A percentile compares a stretch with the other conserved stretches of the same genome.
Evolutionary conservation across 2,329 filamentous ascomycete genomes (phyloP).

Genomic region (Sporothrix pseudoabietina): DNA sequence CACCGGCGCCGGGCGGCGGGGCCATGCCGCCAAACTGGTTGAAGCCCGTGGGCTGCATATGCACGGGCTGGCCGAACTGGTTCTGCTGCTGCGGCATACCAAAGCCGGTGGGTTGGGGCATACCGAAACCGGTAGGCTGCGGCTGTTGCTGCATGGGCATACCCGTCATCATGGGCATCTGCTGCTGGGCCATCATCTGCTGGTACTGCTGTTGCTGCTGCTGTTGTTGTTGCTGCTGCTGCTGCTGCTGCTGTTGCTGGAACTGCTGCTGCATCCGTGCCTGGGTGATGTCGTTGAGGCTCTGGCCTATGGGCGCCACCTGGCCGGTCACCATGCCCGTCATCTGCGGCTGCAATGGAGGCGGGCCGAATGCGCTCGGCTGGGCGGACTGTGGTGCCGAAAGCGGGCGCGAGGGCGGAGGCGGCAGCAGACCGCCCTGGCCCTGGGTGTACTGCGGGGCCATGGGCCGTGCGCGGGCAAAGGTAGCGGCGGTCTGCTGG

Average conservation of each 20-base stretch:
- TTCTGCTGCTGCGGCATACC: constrained; percentile 40
- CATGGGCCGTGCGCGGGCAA: constrained; percentile 67
- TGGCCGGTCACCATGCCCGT: constrained; percentile 66
- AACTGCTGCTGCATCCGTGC: constrained; percentile 64
- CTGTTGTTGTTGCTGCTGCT: constrained; percentile 40
- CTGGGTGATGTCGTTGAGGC: constrained; percentile 71
- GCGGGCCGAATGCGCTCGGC: constrained; percentile 70
- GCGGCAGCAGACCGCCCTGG: constrained; percentile 69
- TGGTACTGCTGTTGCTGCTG: constrained; percentile 43
- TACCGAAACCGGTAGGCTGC: constrained; percentile 44
- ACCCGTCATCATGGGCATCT: constrained; percentile 53
- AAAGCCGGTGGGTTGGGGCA: constrained; percentile 43
- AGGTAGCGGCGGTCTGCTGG: constrained; percentile 47
- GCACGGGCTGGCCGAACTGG: constrained; percentile 48
- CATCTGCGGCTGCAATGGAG: constrained; percentile 79
- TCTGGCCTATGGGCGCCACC: constrained; percentile 73
- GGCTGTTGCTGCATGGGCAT: constrained; percentile 35
- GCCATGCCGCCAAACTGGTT: constrained; percentile 45
- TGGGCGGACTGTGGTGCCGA: constrained; percentile 85
- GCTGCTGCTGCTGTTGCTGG: constrained; percentile 44
- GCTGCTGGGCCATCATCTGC: constrained; percentile 40
- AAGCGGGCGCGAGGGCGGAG: constrained; percentile 73
- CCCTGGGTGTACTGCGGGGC: constrained; percentile 65
- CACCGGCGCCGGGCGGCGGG: constrained; percentile 50
- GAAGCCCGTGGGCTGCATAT: constrained; percentile 68